Conservation (phyloP, 2,329 filamentous ascomycete species). For the Pseudohalonectria lignicola region DNA sequence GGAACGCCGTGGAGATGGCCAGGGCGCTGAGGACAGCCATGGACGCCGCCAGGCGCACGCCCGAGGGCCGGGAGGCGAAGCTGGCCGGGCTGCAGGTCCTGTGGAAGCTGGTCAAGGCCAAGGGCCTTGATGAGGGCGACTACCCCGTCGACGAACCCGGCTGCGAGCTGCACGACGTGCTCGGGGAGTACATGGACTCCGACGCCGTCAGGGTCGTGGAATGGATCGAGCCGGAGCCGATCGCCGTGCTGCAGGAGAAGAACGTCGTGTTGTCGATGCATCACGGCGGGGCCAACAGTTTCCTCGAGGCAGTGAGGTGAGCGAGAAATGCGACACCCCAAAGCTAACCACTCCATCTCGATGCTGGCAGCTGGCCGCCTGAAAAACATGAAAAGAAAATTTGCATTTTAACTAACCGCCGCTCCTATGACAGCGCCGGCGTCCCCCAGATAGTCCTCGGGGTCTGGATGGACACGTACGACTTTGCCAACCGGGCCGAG, state of each 20-base stretch:
- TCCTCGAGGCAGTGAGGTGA: constrained; percentile 23
- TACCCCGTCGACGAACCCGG: background rate
- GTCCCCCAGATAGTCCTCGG: constrained; percentile 33
- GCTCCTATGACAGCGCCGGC: constrained; percentile 22
- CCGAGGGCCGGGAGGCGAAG: constrained; percentile 21
- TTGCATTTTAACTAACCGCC: no score
- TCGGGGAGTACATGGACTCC: constrained; percentile 14
- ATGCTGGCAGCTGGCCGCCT: background rate
- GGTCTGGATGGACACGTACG: constrained; percentile 33
- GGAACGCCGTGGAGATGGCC: constrained; percentile 26
- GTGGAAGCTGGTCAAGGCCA: constrained; percentile 21
- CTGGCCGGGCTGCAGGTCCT: constrained; percentile 20
- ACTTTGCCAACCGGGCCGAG: constrained; percentile 32
- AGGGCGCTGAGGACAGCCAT: constrained; percentile 23
- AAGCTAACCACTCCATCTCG: background rate
- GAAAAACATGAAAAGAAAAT: no score
- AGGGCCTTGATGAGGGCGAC: background rate
- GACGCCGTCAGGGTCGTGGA: constrained; percentile 23
- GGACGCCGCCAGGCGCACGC: constrained; percentile 8
- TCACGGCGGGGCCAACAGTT: constrained; percentile 35
- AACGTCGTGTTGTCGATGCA: constrained; percentile 27
- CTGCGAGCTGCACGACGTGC: constrained; percentile 8
- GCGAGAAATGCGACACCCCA: constrained; percentile 8
- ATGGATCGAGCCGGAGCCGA: constrained; percentile 28
- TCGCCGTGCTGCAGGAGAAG: constrained; percentile 22